These are phyloP conservation scores for Geranium incanum DNA, from an alignment of 441 rosid species.

Conservation along the genomic window DNA sequence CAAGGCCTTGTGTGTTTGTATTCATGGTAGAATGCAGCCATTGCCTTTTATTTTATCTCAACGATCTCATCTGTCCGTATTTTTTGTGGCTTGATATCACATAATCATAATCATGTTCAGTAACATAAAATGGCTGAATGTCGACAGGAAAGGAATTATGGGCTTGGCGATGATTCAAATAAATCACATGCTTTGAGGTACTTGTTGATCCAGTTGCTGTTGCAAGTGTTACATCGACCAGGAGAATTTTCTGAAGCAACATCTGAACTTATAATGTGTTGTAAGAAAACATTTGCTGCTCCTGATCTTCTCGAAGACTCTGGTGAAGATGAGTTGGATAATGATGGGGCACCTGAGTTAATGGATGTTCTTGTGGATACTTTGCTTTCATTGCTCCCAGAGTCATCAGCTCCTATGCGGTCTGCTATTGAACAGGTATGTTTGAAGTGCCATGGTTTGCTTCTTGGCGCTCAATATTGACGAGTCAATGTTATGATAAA, in stretches of 20 bases:
- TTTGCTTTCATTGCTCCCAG: constrained; percentile 74
- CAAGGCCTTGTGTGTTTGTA: not conserved
- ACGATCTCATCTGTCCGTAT: not conserved
- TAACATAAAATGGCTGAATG: constrained; percentile 13
- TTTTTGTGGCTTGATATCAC: constrained; percentile 2
- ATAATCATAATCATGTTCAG: constrained; percentile 12
- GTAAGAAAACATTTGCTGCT: constrained; percentile 60
- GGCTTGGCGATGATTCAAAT: constrained; percentile 35
- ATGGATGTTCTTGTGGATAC: constrained; percentile 90
- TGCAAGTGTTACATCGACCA: constrained; percentile 80
- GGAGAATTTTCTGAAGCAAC: constrained; percentile 70
- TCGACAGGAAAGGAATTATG: constrained; percentile 65
- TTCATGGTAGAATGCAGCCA: not conserved
- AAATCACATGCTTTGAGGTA: constrained; percentile 62
- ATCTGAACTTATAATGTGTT: constrained; percentile 72
- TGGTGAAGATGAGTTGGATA: constrained; percentile 56
- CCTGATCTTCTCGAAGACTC: constrained; percentile 44
- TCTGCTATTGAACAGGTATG: constrained; percentile 81
- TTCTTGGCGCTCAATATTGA: not conserved
- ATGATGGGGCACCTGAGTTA: constrained; percentile 52
- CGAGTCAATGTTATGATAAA: not conserved
- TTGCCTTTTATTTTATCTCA: not conserved
- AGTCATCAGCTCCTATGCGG: constrained; percentile 83
- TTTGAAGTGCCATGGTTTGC: constrained; percentile 6
- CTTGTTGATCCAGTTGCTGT: constrained; percentile 71